Base-by-base conservation (phyloP, 176 grass and related monocot species). In the Carex cristatella region DNA sequence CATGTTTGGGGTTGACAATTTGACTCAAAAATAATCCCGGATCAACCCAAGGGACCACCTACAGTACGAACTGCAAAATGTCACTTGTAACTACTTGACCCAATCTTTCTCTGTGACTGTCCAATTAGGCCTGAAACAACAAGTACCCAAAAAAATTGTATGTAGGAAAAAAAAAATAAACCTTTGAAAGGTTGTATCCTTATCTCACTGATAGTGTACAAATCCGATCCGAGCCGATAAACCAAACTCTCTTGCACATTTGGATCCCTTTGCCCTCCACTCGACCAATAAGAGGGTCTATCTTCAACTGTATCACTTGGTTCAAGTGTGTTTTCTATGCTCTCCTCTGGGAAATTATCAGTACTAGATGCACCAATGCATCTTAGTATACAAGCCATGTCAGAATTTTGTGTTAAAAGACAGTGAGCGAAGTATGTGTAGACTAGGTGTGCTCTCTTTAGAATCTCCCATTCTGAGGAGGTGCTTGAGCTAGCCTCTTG, bases 221-320 rank as follows among this genome's bases (percentile, higher is more conserved):
- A 59, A 59, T 88, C 86, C 3, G 81, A 89, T 64, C 13, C 33
- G 32, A 99, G 87, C 84, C 70, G 86, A 86, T 99, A 95, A 0
- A 72, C 93, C 63, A 99, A 62, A 82, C 84, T 92, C 80, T 95
- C 96, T 7, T 89, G 90, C 6, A 65, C 69, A 69, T 65, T 16
- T 5, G 86, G 81, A 46, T 94, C 81, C 40, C 18, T 81, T 40
- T 92, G 61, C 0, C 91, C 96, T 16, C 87, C 88, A 90, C 93
- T 99, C 35, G 97, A 99, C 97, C 97, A 99, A 87, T 99, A 99
- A 27, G 97, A 99, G 0, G 84, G n/a, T 2, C 79, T 85, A 61
- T 15, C 8, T 2, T 89, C 49, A 0, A 88, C 42, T 62, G 37
- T 14, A 1, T 94, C 91, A 2, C 13, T 69, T 14, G 87, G 87